These are phyloP conservation scores for Penicillium sp. DNA, from an alignment of 2,329 filamentous ascomycete species.

Conservation along the genomic window DNA sequence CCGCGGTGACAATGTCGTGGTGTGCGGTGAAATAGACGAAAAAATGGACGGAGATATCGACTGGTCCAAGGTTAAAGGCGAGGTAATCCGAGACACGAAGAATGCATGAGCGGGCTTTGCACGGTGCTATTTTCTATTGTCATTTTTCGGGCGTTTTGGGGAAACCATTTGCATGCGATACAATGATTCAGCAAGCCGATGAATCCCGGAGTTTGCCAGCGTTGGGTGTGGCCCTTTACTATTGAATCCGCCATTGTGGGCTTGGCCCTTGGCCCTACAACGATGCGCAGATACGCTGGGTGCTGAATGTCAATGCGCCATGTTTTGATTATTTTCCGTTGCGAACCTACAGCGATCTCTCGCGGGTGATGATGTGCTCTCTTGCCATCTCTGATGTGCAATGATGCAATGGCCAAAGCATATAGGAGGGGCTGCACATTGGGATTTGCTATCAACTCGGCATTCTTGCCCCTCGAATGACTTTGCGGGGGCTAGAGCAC, in stretches of 20 bases:
- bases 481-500: slow-evolving; percentile 9
- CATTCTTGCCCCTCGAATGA: slow-evolving; percentile 7
- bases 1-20: slow-evolving; percentile 88
- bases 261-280: slow-evolving; percentile 1
- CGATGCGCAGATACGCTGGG: neutral
- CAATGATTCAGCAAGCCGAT: slow-evolving; percentile 8
- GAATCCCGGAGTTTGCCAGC: slow-evolving; percentile 1
- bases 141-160: slow-evolving; percentile 7
- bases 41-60: slow-evolving; percentile 85
- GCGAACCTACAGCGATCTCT: neutral
- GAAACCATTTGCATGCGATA: slow-evolving; percentile 12
- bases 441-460: slow-evolving; percentile 1
- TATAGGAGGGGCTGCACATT: neutral
- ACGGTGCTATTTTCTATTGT: slow-evolving; percentile 6
- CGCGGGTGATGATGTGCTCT: slow-evolving; percentile 1
- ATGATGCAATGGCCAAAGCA: slow-evolving; percentile 3
- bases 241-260: neutral
- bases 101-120: slow-evolving; percentile 54
- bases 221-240: neutral
- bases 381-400: neutral
- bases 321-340: neutral
- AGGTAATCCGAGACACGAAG: slow-evolving; percentile 80
- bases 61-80: slow-evolving; percentile 86
- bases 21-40: slow-evolving; percentile 87
- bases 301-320: neutral